Evolutionary conservation across 75 land plant genomes (phyloP).

Genomic region (Cunninghamia lanceolata): DNA sequence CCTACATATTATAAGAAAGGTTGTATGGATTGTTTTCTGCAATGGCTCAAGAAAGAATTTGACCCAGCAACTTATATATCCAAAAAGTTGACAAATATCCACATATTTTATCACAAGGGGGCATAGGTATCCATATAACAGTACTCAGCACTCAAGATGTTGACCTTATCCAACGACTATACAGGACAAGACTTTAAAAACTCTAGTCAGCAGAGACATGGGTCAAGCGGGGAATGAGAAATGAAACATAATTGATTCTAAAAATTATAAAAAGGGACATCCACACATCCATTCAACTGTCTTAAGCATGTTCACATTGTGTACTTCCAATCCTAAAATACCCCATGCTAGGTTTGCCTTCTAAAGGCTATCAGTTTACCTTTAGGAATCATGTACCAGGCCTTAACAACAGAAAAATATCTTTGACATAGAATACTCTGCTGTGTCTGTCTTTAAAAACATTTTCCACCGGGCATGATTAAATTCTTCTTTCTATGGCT

Average conservation of each 20-base stretch:
- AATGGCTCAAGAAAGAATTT: too few species aligned
- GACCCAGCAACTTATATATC: too few species aligned
- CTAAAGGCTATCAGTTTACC: neutral
- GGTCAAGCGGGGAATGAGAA: too few species aligned
- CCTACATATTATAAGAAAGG: too few species aligned
- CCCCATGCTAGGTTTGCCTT: neutral
- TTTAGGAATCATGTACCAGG: neutral
- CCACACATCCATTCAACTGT: neutral
- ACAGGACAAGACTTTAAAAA: neutral
- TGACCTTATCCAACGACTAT: too few species aligned
- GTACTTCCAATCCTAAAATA: neutral
- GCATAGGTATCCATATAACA: too few species aligned
- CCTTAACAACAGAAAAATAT: neutral
- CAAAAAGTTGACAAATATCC: too few species aligned
- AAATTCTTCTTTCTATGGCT: neutral
- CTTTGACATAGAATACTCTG: neutral
- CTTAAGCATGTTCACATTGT: neutral
- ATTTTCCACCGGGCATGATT: neutral
- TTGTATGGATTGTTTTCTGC: too few species aligned
- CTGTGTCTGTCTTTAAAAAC: neutral
- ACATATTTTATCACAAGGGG: too few species aligned
- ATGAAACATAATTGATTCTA: neutral
- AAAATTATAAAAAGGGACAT: neutral
- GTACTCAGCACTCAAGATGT: too few species aligned
- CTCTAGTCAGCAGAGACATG: neutral